Base-by-base conservation (phyloP, 257 asterid species). In the Solanum gracilifrons region DNA sequence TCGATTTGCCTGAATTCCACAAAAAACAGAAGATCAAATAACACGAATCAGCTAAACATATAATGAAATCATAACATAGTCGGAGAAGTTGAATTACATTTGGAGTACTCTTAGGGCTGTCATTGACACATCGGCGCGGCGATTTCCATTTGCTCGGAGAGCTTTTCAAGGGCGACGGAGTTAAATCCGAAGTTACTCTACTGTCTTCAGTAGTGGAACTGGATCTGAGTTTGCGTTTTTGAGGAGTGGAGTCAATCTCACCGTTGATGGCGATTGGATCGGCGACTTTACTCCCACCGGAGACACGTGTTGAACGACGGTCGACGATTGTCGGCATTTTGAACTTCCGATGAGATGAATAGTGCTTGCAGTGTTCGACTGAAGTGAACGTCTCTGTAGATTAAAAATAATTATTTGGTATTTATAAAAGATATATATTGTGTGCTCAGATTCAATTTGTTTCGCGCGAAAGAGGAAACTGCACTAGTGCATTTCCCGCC, bases 261-360 rank as follows among this genome's bases (percentile, higher is more conserved):
- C 87, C 27, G 5, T 32, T 35, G 77, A 33, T 75, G 12, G 69
- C 79, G 39, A 80, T 83, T 80, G 71, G 90, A 86, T 88, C 92
- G 25, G 69, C 69, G 37, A 80, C 87, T 33, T 21, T 51, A 33
- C 11, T 73, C 25, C 58, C 84, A 33, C 41, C 80, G 84, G 89
- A 64, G 36, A 66, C 39, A 35, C 86, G 89, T 27, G 94, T 85
- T 25, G 91, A 64, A 83, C 92, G 91, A 71, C 90, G 89, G 58
- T 89, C 62, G 66, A 92, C 93, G 71, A 95, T 89, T 35, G 93
- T 87, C 84, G 98, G 95, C 99, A 95, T 95, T 87, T 29, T 86
- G 41, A 69, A 15, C 33, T 33, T 35, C 35, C 72, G 87, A 5
- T 18, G 48, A n/a, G 33, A 12, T 32, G 37, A 73, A 5, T 21